A percentile compares a stretch with the other conserved stretches of the same genome.
These are phyloP conservation scores for Chlorella vulgaris DNA, from an alignment of 139 green algal species.

Conservation along the genomic window DNA sequence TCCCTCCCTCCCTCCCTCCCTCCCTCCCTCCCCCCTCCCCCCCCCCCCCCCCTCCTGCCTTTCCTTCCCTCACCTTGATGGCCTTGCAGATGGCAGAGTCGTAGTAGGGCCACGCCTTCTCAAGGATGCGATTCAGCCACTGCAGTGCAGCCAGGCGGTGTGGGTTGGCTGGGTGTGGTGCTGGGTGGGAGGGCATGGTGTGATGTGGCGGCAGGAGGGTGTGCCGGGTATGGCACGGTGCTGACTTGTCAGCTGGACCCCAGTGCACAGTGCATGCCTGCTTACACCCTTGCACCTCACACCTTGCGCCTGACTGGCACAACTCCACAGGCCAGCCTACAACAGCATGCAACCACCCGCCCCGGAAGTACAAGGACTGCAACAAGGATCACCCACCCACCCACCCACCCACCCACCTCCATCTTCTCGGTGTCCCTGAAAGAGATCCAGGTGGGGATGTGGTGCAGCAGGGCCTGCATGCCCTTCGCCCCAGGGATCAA, in stretches of 20 bases:
- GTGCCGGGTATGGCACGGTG: too few species aligned
- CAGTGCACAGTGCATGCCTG: too few species aligned
- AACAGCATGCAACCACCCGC: too few species aligned
- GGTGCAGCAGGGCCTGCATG: constrained; percentile 69
- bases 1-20: too few species aligned
- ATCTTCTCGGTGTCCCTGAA: constrained; percentile 83
- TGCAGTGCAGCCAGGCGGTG: constrained; percentile 33
- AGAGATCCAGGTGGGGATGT: constrained; percentile 77
- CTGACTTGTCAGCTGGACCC: too few species aligned
- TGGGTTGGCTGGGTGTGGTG: not conserved
- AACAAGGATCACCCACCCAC: not conserved
- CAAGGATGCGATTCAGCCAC: constrained; percentile 85
- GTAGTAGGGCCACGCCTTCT: constrained; percentile 86
- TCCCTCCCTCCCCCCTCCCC: too few species aligned
- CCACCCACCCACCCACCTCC: constrained; percentile 56
- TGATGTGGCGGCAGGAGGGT: too few species aligned
- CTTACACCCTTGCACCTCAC: too few species aligned
- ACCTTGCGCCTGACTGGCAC: too few species aligned
- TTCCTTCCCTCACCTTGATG: too few species aligned
- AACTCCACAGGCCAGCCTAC: too few species aligned
- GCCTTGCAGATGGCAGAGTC: constrained; percentile 77
- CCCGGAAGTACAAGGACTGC: not conserved
- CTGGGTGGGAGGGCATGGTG: not conserved
- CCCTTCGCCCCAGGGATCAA: constrained; percentile 79
- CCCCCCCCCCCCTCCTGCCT: too few species aligned